A percentile compares a stretch with the other conserved stretches of the same genome.
Conservation (phyloP, 1,139 yeast genomes). For the Meyerozyma sp. region DNA sequence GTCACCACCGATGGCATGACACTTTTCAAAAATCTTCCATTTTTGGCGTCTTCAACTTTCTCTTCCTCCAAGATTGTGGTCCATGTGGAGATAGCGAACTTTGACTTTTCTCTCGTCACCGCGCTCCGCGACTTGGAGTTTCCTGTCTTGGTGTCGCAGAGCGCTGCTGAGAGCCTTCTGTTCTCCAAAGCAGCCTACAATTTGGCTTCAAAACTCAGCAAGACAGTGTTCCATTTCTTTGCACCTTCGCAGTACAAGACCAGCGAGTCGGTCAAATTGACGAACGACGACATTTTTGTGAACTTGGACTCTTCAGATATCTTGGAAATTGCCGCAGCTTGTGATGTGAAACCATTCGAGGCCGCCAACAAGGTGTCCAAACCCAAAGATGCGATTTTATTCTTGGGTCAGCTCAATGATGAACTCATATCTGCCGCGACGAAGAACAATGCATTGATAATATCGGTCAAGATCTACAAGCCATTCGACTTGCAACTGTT, state of each 20-base stretch:
- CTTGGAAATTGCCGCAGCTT: constrained; percentile 22
- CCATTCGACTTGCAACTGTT: constrained; percentile 61
- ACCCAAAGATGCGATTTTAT: constrained; percentile 50
- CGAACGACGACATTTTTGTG: constrained; percentile 14
- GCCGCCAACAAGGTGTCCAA: constrained; percentile 20
- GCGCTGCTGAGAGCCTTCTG: constrained; percentile 46
- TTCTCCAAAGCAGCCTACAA: constrained; percentile 54
- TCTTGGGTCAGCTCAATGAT: constrained; percentile 54
- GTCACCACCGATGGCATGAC: constrained; percentile 51
- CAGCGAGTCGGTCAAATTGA: constrained; percentile 11
- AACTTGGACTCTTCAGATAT: constrained; percentile 12
- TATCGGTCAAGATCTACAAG: constrained; percentile 59
- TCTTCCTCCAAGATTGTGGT: constrained; percentile 45
- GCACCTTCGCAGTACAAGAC: constrained; percentile 23
- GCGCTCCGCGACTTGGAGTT: constrained; percentile 67
- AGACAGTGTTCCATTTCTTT: constrained; percentile 68
- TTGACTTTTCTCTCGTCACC: constrained; percentile 63
- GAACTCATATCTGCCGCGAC: constrained; percentile 39
- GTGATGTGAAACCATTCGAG: constrained; percentile 25
- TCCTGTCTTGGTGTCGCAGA: constrained; percentile 61
- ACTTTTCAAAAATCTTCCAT: constrained; percentile 49
- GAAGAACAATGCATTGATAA: constrained; percentile 41
- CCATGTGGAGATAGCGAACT: constrained; percentile 51
- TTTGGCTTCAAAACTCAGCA: constrained; percentile 41
- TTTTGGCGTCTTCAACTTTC: constrained; percentile 40